Evolutionary conservation across 108 stramenopile species (phyloP), one percentile per base, ranked within the genome.

Genomic region (Chaetoceros muelleri): DNA sequence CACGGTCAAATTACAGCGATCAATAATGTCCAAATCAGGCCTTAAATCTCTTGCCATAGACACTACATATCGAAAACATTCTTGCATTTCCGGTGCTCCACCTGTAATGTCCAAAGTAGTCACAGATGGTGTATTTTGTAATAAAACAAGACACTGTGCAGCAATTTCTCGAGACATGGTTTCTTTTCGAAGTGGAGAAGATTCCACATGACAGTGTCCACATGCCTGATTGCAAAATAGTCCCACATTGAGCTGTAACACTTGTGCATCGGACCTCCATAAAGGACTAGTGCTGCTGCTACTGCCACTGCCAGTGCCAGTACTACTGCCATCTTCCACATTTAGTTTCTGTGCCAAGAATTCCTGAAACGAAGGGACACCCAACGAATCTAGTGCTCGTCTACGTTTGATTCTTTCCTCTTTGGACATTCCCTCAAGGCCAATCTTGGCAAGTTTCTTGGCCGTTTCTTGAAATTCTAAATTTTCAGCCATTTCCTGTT

Each of bases 171-270:
- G 67, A 48, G 80, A 81, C 89, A 91, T 91, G 61, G 84, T 90
- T 62, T 84, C 76, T 46, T 64, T 89, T 16, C 95, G 84, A 34
- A 90, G 58, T 0, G 97, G 97, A n/a, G 89, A 92, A 24, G 79
- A 81, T 66, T 98, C 97, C 24, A 96, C 95, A 60, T 96, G 95
- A 73, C 93, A 93, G 58, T 93, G 91, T 21, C 58, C 69, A 72
- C 95, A 94, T 16, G 93, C 92, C 68, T 96, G 95, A 65, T 98
- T 98, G 82, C 97, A 98, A 65, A 95, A 96, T 30, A 98, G 78
- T 20, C 96, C 96, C 58, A 98, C 90, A 63, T 98, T 98, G n/a
- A 98, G 68, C 68, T 98, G 97, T 2, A 98, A 69, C 19, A 96
- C 74, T 55, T 63, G 72, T 2, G 82, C 69, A 64, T 54, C 28